Evolutionary conservation across 805 yeast genomes (phyloP), one percentile per base, ranked within the genome.

Genomic region (Ogataea nakhonphanomensis): DNA sequence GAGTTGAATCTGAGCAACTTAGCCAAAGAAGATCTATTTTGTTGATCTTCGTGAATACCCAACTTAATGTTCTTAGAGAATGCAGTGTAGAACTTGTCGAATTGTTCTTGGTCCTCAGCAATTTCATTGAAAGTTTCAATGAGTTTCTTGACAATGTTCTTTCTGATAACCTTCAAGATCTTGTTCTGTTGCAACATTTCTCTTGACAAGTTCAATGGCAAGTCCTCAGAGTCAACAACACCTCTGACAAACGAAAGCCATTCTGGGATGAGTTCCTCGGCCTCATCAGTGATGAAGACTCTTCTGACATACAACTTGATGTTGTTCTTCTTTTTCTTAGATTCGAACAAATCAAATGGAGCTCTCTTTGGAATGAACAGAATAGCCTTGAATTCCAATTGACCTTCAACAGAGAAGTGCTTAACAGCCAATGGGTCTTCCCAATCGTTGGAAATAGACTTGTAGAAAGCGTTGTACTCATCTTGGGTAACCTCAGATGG

Each of bases 331-430:
- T 93, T 93, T 95, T 89, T 93, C 83, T 93, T 93, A 51, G 90
- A 78, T 78, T 93, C 99, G 66, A 93, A 93, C 66, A 95, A 76
- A 67, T 93, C 99, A 64, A 93, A 87, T 71, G 99, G 99, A 61
- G 99, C 97, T 78, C 99, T 89, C 79, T 85, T 87, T 72, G 99
- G 99, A 73, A 93, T 80, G 65, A 88, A 93, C 61, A 93, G 76
- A 64, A 93, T 93, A 51, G 99, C 98, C 76, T 84, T 90, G 82
- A 93, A 93, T 78, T 93, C 99, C 62, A 93, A 81, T 78, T 93
- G 99, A 79, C 99, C 99, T 78, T 93, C 99, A 64, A 93, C 99
- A 37, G 96, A 87, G 80, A 93, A 93, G 76, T 93, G 99, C 81
- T 93, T 93, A 57, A 93, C 98, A 55, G 97, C 97, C 67, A 93